Evolutionary conservation across 2,329 filamentous ascomycete species (phyloP), one percentile per base, ranked within the genome.

Genomic region (Neofusicoccum cordaticola): DNA sequence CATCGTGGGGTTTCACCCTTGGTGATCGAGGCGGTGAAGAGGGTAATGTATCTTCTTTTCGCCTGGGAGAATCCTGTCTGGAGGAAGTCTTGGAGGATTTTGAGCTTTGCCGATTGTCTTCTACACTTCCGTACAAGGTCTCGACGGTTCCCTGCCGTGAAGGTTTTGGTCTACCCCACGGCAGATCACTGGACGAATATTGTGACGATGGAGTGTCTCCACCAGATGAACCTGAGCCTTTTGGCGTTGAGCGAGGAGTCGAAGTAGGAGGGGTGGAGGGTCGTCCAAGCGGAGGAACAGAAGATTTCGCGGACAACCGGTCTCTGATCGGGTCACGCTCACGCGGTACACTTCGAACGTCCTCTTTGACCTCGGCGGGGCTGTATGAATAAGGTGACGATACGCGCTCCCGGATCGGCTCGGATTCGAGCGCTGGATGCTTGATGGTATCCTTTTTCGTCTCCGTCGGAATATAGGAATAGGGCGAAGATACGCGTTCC

Each of bases 21-120:
- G 75, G 74, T 9, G 74, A 74, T 17, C 68, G 69, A n/a, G 71
- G 68, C 57, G 71, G 70, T 3, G 70, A 71, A 34, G 62, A 66
- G 5, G 62, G 62, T 31, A 41, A 19, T 4, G 34, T 35, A 15
- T 34, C 35, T 12, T 63, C 66, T 9, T 69, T 66, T 45, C 68
- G 64, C 19, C 68, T 64, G 12, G 75, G 75, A 35, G 75, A 76
- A 63, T 68, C 69, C 39, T 74, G 70, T 9, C 73, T 69, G 42
- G 63, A 52, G 3, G 56, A 51, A 35, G 37, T 6, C 22, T 44
- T 58, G 31, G 62, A 64, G 8, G 37, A 41, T 15, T 31, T 60
- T 19, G 31, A 37, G 34, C 61, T 63, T 31, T 63, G 48, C 3
- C 31, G 56, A 15, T 15, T 13, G n/a, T 60, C 53, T 45, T 58